Conservation (phyloP, 2,329 filamentous ascomycete genomes). For the Aspergillus novofumigatus region DNA sequence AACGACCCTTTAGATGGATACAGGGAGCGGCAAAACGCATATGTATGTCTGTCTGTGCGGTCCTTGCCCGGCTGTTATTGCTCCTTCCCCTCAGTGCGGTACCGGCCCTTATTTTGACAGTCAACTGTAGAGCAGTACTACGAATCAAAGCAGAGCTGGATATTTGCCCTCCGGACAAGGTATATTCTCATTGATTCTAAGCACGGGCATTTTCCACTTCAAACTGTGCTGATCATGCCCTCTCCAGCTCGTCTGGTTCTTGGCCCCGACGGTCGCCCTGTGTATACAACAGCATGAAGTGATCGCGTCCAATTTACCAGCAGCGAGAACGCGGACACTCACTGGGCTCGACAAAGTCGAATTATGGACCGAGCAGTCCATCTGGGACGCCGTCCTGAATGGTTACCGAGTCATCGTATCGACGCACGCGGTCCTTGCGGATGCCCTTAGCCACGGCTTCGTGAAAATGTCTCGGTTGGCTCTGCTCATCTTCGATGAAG, state of each 20-base stretch:
- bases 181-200: slow-evolving; percentile 25
- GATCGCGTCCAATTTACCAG: slow-evolving; percentile 57
- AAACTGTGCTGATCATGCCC: neutral
- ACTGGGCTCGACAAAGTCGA: slow-evolving; percentile 67
- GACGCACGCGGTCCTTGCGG: slow-evolving; percentile 69
- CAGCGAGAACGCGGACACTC: slow-evolving; percentile 57
- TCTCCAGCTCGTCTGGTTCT: slow-evolving; percentile 61
- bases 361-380: slow-evolving; percentile 62
- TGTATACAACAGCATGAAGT: slow-evolving; percentile 63
- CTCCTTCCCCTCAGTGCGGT: neutral
- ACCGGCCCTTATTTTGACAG: neutral
- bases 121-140: slow-evolving; percentile 56
- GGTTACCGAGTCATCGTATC: slow-evolving; percentile 71
- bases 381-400: slow-evolving; percentile 64
- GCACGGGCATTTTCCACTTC: neutral
- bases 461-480: slow-evolving; percentile 60
- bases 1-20: slow-evolving; percentile 61
- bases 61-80: neutral
- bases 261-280: slow-evolving; percentile 65
- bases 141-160: slow-evolving; percentile 65
- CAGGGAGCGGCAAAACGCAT: slow-evolving; percentile 73
- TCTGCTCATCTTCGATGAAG: slow-evolving; percentile 80
- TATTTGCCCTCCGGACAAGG: slow-evolving; percentile 50
- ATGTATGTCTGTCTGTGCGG: slow-evolving; percentile 51
- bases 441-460: slow-evolving; percentile 72